phyloP scores from a whole-genome alignment of 2,329 filamentous ascomycete genomes.

The Penicillium sclerotigenum region DNA sequence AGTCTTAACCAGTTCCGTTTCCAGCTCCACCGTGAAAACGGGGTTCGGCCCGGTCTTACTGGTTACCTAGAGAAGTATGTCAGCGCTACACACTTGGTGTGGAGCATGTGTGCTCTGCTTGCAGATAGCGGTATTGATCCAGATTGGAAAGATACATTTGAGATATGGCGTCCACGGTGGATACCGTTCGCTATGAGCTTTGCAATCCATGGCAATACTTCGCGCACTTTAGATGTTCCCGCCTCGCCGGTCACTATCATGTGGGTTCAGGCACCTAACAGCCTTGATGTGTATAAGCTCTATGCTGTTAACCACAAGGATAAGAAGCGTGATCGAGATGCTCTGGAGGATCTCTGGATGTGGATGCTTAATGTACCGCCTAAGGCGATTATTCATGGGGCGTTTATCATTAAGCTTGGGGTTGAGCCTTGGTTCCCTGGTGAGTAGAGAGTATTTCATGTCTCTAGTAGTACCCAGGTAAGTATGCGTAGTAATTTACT shows the following conservation, averaged over 20 bases:
- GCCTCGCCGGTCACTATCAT: background rate
- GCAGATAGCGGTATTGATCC: background rate
- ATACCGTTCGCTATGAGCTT: background rate
- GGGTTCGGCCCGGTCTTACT: background rate
- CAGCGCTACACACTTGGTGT: background rate
- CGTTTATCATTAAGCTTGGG: background rate
- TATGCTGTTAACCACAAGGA: background rate
- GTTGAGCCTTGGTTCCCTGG: conserved; percentile 1
- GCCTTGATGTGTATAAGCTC: background rate
- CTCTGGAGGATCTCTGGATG: background rate
- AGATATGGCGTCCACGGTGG: background rate
- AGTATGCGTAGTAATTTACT: background rate
- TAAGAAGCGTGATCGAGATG: background rate
- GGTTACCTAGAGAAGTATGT: background rate
- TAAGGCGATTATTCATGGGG: background rate
- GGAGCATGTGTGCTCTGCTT: conserved; percentile 2
- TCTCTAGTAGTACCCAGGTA: background rate
- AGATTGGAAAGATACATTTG: background rate
- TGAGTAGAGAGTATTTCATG: background rate
- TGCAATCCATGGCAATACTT: background rate
- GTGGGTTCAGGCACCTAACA: background rate
- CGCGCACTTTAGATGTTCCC: background rate
- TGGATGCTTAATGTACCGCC: background rate
- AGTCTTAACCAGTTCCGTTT: conserved; percentile 2
- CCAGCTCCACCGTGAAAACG: background rate